Conservation (phyloP, 805 yeast species). For the Starmerella potacharoeniae region DNA sequence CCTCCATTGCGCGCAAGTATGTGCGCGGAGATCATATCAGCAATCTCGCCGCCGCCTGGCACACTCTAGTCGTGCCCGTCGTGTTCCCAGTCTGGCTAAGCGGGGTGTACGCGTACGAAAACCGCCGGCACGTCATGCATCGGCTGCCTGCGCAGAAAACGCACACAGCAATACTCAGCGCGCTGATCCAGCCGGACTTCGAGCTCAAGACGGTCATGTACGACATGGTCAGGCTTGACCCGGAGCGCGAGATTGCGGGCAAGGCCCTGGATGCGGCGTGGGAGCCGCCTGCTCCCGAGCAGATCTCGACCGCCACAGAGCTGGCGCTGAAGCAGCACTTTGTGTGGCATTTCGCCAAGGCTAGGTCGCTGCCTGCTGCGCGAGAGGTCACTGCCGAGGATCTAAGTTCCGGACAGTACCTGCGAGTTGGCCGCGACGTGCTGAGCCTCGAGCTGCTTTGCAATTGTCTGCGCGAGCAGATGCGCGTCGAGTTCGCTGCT, state of each 20-base stretch:
- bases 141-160: constrained; percentile 7
- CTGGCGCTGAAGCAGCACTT: constrained; percentile 8
- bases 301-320: constrained; percentile 9
- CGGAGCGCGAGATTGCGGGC: constrained; percentile 2
- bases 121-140: constrained; percentile 9
- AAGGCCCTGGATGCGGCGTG: background rate
- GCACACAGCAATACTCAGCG: constrained; percentile 16
- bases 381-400: background rate
- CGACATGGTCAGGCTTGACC: constrained; percentile 9
- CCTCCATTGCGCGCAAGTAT: constrained; percentile 12
- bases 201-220: constrained; percentile 18
- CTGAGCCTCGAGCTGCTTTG: constrained; percentile 14
- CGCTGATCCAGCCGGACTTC: constrained; percentile 22
- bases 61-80: constrained; percentile 17
- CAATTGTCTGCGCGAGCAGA: constrained; percentile 11
- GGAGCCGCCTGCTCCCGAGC: constrained; percentile 5
- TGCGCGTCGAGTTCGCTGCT: constrained; percentile 11
- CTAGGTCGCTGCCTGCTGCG: background rate
- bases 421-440: background rate
- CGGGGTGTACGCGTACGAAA: constrained; percentile 13
- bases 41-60: constrained; percentile 18
- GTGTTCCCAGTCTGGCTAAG: constrained; percentile 14
- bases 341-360: constrained; percentile 5
- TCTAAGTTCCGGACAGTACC: background rate
- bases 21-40: constrained; percentile 16